Evolutionary conservation across 441 rosid genomes (phyloP).

Genomic region (Iberis amara): DNA sequence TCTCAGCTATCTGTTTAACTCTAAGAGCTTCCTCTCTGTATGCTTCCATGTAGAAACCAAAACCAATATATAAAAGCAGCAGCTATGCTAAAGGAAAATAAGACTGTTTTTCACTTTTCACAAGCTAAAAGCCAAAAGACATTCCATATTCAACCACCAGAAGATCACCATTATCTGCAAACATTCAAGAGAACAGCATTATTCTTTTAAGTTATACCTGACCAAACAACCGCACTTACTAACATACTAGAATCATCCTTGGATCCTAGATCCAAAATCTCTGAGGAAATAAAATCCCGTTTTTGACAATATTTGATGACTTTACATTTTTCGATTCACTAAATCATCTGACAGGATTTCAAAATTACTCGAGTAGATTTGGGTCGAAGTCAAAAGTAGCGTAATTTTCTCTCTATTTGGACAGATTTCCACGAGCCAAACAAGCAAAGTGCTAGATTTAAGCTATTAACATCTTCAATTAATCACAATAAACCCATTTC

Average conservation of each 20-base stretch:
- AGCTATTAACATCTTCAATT: conserved; percentile 25
- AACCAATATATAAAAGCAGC: conserved; percentile 25
- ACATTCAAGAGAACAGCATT: conserved; percentile 24
- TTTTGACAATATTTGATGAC: neutral
- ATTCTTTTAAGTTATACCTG: neutral
- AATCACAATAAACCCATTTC: conserved; percentile 20
- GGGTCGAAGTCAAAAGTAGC: conserved; percentile 13
- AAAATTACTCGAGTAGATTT: conserved; percentile 15
- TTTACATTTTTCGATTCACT: conserved; percentile 9
- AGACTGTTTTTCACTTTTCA: conserved; percentile 25
- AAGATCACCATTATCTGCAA: conserved; percentile 41
- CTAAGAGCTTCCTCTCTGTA: conserved; percentile 71
- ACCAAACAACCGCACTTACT: conserved; percentile 14
- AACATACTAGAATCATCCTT: neutral
- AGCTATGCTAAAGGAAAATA: conserved; percentile 33
- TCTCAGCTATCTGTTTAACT: conserved; percentile 83
- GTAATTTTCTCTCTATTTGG: conserved; percentile 1
- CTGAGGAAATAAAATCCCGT: too few relatives aligned
- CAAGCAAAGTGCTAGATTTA: conserved; percentile 31
- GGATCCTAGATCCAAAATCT: conserved; percentile 20
- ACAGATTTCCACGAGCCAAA: conserved; percentile 24
- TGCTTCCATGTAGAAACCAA: conserved; percentile 55
- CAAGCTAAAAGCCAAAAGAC: conserved; percentile 26
- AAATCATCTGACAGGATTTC: neutral
- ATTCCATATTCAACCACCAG: conserved; percentile 30